A percentile compares a stretch with the other conserved stretches of the same genome.
phyloP scores from a whole-genome alignment of 352 stramenopile species.

The Plasmopara muralis region DNA sequence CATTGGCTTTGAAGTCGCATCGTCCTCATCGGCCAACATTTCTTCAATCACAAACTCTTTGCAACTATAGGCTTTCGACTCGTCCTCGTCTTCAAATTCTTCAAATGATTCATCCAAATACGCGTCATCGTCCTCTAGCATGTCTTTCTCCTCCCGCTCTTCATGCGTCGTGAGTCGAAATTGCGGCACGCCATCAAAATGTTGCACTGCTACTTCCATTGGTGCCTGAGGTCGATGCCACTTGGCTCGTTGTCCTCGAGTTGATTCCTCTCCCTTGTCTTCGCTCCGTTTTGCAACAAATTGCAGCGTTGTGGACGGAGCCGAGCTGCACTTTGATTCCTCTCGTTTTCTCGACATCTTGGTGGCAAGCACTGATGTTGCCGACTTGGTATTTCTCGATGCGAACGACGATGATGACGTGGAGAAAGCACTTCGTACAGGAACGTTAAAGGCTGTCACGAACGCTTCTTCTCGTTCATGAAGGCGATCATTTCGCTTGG shows the following conservation, averaged over 20 bases:
- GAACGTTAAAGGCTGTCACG: constrained; percentile 73
- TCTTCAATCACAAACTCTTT: constrained; percentile 27
- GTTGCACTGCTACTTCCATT: constrained; percentile 37
- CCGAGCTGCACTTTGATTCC: constrained; percentile 31
- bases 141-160: constrained; percentile 13
- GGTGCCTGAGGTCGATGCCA: constrained; percentile 42
- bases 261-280: constrained; percentile 5
- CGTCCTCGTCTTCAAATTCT: constrained; percentile 57
- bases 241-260: constrained; percentile 32
- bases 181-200: constrained; percentile 27
- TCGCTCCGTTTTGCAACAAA: constrained; percentile 10
- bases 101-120: constrained; percentile 84
- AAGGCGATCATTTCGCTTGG: constrained; percentile 48
- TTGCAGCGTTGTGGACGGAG: constrained; percentile 37
- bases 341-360: constrained; percentile 14
- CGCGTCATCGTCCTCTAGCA: constrained; percentile 38
- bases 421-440: constrained; percentile 11
- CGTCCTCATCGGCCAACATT: background rate
- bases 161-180: constrained; percentile 25
- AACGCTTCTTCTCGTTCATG: constrained; percentile 70
- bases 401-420: constrained; percentile 3
- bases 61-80: background rate
- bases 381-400: constrained; percentile 41
- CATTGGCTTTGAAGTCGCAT: constrained; percentile 8
- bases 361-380: constrained; percentile 36